phyloP scores from a whole-genome alignment of 129 eudicot species.

The Heracleum sosnowskyi region DNA sequence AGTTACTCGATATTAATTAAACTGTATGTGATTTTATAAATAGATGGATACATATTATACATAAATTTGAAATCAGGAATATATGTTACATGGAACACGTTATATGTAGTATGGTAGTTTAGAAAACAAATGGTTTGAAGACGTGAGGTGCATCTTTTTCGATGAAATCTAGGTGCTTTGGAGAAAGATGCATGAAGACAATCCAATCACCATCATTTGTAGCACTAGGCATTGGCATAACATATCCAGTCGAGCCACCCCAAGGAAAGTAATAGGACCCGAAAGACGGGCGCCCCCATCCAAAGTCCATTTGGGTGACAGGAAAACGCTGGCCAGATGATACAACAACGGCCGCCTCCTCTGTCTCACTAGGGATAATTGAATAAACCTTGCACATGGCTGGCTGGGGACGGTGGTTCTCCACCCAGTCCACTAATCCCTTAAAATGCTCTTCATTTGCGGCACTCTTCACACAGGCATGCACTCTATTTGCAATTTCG shows the following conservation, averaged over 20 bases:
- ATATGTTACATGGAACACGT: background rate
- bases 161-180: conserved; percentile 46
- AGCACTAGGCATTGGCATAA: conserved; percentile 67
- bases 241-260: conserved; percentile 70
- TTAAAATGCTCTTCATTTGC: conserved; percentile 23
- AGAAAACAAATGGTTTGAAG: conserved; percentile 31
- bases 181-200: conserved; percentile 52
- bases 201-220: conserved; percentile 65
- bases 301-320: conserved; percentile 44
- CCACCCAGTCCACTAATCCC: conserved; percentile 35
- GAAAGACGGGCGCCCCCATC: conserved; percentile 62
- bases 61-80: background rate
- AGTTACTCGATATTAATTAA: too few relatives aligned
- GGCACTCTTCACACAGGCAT: conserved; percentile 12
- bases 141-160: conserved; percentile 51
- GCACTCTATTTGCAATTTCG: conserved; percentile 16
- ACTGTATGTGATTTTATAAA: too few relatives aligned
- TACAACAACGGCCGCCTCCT: conserved; percentile 46
- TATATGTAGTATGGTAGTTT: background rate
- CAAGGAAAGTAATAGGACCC: conserved; percentile 81
- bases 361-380: background rate
- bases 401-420: conserved; percentile 15
- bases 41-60: too few relatives aligned
- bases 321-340: conserved; percentile 81
- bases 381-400: conserved; percentile 17